phyloP scores from a whole-genome alignment of 306 rosid genomes.

The Datisca glomerata region DNA sequence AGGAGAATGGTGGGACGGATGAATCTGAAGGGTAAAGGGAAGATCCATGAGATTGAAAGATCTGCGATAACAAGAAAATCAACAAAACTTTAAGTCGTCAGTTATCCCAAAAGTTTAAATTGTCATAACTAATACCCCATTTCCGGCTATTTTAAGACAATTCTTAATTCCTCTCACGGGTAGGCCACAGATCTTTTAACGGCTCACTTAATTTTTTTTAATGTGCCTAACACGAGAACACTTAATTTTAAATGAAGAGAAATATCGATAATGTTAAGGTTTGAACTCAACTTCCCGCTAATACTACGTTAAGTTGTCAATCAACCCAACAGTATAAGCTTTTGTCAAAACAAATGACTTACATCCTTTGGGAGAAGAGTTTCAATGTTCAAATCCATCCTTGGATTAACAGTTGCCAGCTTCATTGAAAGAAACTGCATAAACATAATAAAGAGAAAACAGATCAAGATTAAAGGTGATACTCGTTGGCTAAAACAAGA shows the following conservation, averaged over 20 bases:
- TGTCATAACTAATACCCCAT: too few species aligned
- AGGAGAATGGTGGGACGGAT: constrained; percentile 20
- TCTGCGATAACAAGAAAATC: constrained; percentile 15
- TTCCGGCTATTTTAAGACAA: too few species aligned
- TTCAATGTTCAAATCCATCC: constrained; percentile 37
- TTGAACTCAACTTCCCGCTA: too few species aligned
- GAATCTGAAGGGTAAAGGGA: constrained; percentile 26
- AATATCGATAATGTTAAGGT: too few species aligned
- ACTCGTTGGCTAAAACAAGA: too few species aligned
- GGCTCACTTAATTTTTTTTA: too few species aligned
- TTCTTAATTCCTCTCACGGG: too few species aligned
- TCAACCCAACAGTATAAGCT: too few species aligned
- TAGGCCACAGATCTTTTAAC: too few species aligned
- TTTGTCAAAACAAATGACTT: too few species aligned
- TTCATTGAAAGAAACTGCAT: constrained; percentile 58
- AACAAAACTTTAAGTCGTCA: neutral
- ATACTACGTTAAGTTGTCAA: neutral
- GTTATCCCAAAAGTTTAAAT: neutral
- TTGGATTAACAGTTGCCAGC: constrained; percentile 43
- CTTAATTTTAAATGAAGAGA: too few species aligned
- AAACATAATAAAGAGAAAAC: constrained; percentile 2
- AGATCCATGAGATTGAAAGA: constrained; percentile 33
- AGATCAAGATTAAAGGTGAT: neutral
- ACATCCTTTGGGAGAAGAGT: constrained; percentile 43
- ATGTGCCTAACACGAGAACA: too few species aligned